phyloP scores from a whole-genome alignment of 257 asterid genomes.

The Henckelia pumila region DNA sequence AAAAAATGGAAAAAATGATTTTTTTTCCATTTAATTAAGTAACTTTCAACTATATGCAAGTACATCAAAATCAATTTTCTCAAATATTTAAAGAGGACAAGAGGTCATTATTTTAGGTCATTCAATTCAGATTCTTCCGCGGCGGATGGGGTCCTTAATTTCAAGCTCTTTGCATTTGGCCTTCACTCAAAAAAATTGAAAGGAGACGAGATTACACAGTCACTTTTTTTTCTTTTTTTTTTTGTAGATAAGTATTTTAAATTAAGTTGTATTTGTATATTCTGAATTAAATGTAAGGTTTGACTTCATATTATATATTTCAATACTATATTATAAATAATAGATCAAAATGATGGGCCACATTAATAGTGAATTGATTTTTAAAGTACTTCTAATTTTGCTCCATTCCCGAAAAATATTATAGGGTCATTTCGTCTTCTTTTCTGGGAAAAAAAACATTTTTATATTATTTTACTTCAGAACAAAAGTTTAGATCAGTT shows the following conservation, averaged over 20 bases:
- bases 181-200: not conserved
- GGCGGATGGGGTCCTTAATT: conserved; percentile 5
- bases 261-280: no score
- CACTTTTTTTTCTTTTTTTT: not conserved
- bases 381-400: no score
- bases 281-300: not conserved
- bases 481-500: no score
- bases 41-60: not conserved
- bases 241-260: not conserved
- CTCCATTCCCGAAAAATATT: not conserved
- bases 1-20: no score
- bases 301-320: not conserved
- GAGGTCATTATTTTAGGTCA: not conserved
- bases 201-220: no score
- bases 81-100: not conserved
- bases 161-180: not conserved
- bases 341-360: not conserved
- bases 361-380: no score
- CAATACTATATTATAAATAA: not conserved
- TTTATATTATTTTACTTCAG: not conserved
- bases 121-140: no score
- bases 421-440: no score
- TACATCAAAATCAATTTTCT: not conserved
- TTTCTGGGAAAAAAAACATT: no score
- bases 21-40: no score